phyloP scores from a whole-genome alignment of 768 basidiomycete species.

The Mycena sanguinolenta region DNA sequence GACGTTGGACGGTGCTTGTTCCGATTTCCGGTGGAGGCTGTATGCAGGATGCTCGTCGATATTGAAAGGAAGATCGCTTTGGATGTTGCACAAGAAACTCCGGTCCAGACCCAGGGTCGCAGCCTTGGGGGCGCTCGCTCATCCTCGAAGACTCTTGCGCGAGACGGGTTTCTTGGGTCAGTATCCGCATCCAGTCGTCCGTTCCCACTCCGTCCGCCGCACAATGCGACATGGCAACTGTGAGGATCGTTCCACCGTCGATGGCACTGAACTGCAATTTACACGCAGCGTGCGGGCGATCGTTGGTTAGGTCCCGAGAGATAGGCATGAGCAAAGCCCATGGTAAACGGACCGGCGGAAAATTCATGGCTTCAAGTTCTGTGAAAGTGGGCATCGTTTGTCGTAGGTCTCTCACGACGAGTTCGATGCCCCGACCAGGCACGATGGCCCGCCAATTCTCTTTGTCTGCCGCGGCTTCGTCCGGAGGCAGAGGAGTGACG shows the following conservation, averaged over 20 bases:
- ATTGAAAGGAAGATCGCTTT: not conserved
- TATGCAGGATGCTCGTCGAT: conserved; percentile 14
- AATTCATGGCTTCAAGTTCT: conserved; percentile 2
- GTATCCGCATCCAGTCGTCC: conserved; percentile 11
- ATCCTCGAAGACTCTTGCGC: not conserved
- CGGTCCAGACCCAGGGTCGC: not conserved
- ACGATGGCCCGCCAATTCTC: conserved; percentile 20
- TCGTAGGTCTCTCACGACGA: conserved; percentile 12
- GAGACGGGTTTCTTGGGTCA: conserved; percentile 3
- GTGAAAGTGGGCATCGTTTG: not conserved
- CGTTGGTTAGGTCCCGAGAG: conserved; percentile 7
- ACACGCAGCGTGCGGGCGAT: conserved; percentile 17
- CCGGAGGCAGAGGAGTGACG: not conserved
- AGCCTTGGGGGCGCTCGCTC: not conserved
- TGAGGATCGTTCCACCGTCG: conserved; percentile 25
- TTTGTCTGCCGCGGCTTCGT: not conserved
- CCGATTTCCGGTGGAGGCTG: not conserved
- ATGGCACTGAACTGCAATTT: conserved; percentile 24
- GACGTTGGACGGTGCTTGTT: not conserved
- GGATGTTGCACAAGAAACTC: conserved; percentile 12
- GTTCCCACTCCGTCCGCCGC: conserved; percentile 12
- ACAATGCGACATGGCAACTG: conserved; percentile 18
- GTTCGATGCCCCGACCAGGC: conserved; percentile 6
- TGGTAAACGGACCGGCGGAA: not conserved
- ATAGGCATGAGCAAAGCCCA: conserved; percentile 22